Evolutionary conservation across 2,329 filamentous ascomycete genomes (phyloP), one percentile per base, ranked within the genome.

Genomic region (Zarea fungicola): DNA sequence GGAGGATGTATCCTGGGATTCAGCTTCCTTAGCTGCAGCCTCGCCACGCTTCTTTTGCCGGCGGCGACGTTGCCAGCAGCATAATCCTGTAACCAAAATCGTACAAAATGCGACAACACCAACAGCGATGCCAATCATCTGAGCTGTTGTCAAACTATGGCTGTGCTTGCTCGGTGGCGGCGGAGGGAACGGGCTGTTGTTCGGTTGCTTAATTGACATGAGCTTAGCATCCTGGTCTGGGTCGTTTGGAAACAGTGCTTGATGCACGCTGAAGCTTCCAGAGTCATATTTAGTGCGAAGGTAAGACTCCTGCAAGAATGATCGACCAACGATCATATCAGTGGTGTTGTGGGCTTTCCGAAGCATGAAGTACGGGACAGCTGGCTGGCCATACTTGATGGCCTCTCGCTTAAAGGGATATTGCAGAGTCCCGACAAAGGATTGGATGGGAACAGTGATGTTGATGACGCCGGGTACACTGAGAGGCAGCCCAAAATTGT

Each of bases 281-380:
- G 70, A 69, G 52, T 82, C 79, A 57, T 80, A 83, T 54, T 74
- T 74, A 22, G 74, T 78, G 26, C 79, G 71, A 6, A 82, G 62
- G 52, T 82, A 82, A 2, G 84, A 77, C 63, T 89, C 84, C 60
- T 89, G 85, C 47, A 89, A 66, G 55, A 89, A 88, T 0, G 79
- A 76, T 28, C 84, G 75, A 7, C 85, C 85, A 29, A 89, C 73
- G 11, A 84, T 76, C 61, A 80, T 76, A 54, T 80, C 73, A 13
- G 69, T 70, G 29, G 73, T 72, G 49, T 77, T 72, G 18, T 72
- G 59, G 10, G 78, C 70, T 51, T 77, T 76, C 56, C 79, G 75
- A 44, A 89, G 70, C 4, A 84, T 83, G 51, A 89, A 88, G 59
- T 88, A 89, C 10, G 74, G 76, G 9, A 76, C 61, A 29, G 67